phyloP scores from a whole-genome alignment of 257 asterid genomes.

The Nicotiana undulata region DNA sequence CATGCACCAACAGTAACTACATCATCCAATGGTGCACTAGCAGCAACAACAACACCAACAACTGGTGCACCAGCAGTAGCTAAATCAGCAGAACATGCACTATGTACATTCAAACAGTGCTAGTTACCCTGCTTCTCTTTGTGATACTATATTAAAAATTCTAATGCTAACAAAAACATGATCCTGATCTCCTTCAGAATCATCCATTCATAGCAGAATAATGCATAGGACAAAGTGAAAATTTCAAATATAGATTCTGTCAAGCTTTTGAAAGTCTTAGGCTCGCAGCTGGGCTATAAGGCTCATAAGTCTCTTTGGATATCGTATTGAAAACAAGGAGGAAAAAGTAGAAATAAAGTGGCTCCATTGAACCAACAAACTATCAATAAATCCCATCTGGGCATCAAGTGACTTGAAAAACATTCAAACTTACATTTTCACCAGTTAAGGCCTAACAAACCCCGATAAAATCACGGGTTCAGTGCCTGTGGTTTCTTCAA shows the following conservation, averaged over 20 bases:
- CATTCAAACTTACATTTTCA: background rate
- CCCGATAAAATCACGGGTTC: background rate
- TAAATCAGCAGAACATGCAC: too few species aligned
- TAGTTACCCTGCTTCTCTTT: too few species aligned
- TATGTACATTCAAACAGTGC: too few species aligned
- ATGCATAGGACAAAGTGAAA: background rate
- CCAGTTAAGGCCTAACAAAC: background rate
- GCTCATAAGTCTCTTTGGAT: background rate
- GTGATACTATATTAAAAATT: too few species aligned
- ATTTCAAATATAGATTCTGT: background rate
- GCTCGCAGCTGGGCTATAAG: background rate
- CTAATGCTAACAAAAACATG: too few species aligned
- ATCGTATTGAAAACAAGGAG: background rate
- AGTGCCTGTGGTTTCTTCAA: conserved; percentile 10
- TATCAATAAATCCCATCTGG: background rate
- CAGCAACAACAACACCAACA: too few species aligned
- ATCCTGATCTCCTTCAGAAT: too few species aligned
- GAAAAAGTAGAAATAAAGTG: background rate
- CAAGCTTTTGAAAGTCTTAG: background rate
- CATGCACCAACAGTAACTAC: too few species aligned
- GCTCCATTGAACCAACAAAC: background rate
- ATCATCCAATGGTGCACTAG: too few species aligned
- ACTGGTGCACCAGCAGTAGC: too few species aligned
- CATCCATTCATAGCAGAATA: background rate
- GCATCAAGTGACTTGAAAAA: background rate